These are phyloP conservation scores for Saccharomycopsis malanga DNA, from an alignment of 805 yeast species.

Conservation along the genomic window DNA sequence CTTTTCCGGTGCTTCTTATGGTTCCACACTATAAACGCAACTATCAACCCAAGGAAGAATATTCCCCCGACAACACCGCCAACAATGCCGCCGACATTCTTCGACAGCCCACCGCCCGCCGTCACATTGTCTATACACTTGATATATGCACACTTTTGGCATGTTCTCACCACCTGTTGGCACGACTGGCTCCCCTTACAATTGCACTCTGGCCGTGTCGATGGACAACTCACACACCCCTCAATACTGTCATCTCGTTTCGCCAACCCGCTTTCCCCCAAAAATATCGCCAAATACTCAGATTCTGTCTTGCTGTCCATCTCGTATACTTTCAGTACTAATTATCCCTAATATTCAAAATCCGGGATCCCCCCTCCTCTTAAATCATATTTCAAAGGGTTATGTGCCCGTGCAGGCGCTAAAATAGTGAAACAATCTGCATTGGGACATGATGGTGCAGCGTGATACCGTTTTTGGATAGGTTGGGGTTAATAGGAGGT, in stretches of 20 bases:
- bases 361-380: too few relatives aligned
- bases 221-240: constrained; percentile 11
- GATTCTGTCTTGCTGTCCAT: constrained; percentile 3
- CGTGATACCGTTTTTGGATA: too few relatives aligned
- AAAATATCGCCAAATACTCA: constrained; percentile 6
- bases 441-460: too few relatives aligned
- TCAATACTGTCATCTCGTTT: constrained; percentile 7
- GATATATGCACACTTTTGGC: constrained; percentile 11
- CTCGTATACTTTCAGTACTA: too few relatives aligned
- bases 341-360: too few relatives aligned
- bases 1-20: constrained; percentile 17
- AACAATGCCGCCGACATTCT: constrained; percentile 21
- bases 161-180: constrained; percentile 5
- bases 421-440: too few relatives aligned
- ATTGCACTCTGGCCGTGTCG: constrained; percentile 5
- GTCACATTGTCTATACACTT: constrained; percentile 3
- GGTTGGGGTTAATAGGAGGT: too few relatives aligned
- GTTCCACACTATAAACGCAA: constrained; percentile 19
- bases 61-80: constrained; percentile 22
- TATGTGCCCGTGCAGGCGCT: too few relatives aligned
- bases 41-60: constrained; percentile 11
- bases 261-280: neutral
- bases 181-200: constrained; percentile 12
- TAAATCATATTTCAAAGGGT: too few relatives aligned
- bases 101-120: constrained; percentile 3